Conservation (phyloP, 1,139 yeast genomes). For the Hansenula sp. region DNA sequence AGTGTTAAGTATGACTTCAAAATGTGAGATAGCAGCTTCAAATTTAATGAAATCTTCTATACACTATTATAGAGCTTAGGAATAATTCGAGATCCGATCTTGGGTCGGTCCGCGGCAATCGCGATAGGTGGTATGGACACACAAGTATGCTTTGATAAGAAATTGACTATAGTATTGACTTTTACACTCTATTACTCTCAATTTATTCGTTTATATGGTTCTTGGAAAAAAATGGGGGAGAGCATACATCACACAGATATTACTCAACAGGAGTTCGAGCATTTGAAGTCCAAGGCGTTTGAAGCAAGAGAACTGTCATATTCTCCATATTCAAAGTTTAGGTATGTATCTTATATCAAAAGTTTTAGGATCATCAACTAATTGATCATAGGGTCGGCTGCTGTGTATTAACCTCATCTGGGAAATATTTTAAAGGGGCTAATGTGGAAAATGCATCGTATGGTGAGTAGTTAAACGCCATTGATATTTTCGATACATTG, state of each 20-base stretch:
- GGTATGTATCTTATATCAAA: conserved; percentile 38
- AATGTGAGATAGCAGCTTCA: too few species aligned
- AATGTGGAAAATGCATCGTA: conserved; percentile 92
- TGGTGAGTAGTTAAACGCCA: conserved; percentile 34
- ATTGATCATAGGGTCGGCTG: conserved; percentile 68
- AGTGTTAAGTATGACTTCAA: too few species aligned
- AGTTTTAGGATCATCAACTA: conserved; percentile 2
- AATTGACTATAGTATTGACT: too few species aligned
- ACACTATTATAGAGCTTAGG: too few species aligned
- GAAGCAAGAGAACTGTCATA: conserved; percentile 56
- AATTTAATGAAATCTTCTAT: too few species aligned
- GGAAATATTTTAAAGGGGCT: conserved; percentile 61
- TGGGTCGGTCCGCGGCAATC: too few species aligned
- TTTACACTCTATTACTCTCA: too few species aligned
- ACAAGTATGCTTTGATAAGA: too few species aligned
- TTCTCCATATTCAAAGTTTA: conserved; percentile 80
- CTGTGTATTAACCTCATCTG: conserved; percentile 51
- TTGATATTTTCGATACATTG: background rate
- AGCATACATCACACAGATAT: conserved; percentile 14
- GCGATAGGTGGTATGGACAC: too few species aligned
- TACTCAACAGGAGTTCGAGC: conserved; percentile 27
- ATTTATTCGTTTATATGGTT: too few species aligned
- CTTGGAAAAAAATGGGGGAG: too few species aligned
- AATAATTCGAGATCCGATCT: too few species aligned
- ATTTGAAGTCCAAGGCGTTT: conserved; percentile 28